These are phyloP conservation scores for Clarireedia monteithiana DNA, from an alignment of 2,329 filamentous ascomycete genomes.

Conservation along the genomic window DNA sequence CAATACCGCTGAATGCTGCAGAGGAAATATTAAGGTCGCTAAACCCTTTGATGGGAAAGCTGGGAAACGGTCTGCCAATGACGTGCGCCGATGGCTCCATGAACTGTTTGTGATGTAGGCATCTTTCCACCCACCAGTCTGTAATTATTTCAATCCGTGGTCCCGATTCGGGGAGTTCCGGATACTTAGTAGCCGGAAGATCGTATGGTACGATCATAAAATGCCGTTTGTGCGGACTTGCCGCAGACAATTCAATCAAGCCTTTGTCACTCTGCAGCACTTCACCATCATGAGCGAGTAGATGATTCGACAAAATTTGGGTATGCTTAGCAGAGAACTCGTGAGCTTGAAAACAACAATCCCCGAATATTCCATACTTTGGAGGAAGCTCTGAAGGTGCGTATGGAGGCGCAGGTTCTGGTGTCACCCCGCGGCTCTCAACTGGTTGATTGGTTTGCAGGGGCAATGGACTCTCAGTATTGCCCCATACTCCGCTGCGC, in stretches of 20 bases:
- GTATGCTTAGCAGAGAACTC: slow-evolving; percentile 36
- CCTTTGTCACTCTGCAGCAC: slow-evolving; percentile 18
- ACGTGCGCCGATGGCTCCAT: slow-evolving; percentile 62
- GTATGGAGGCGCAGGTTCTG: slow-evolving; percentile 3
- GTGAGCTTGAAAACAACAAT: slow-evolving; percentile 34
- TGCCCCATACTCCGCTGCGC: slow-evolving; percentile 25
- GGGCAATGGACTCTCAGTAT: slow-evolving; percentile 7
- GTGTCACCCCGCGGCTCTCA: neutral
- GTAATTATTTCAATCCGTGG: slow-evolving; percentile 53
- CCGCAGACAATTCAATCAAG: slow-evolving; percentile 5
- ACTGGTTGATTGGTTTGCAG: neutral
- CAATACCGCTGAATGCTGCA: slow-evolving; percentile 75
- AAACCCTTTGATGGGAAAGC: slow-evolving; percentile 64
- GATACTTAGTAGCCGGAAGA: slow-evolving; percentile 24
- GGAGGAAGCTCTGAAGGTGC: slow-evolving; percentile 13
- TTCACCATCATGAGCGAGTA: slow-evolving; percentile 31
- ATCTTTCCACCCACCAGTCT: slow-evolving; percentile 90
- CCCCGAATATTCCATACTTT: slow-evolving; percentile 33
- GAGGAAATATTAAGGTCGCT: slow-evolving; percentile 65
- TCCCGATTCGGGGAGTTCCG: slow-evolving; percentile 29
- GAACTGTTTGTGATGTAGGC: slow-evolving; percentile 67
- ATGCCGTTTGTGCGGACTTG: slow-evolving; percentile 10
- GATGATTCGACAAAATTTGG: slow-evolving; percentile 29
- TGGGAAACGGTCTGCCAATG: slow-evolving; percentile 68
- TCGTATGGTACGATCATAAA: slow-evolving; percentile 39